These are phyloP conservation scores for Pythium coloratum DNA, from an alignment of 352 stramenopile genomes.

Conservation along the genomic window DNA sequence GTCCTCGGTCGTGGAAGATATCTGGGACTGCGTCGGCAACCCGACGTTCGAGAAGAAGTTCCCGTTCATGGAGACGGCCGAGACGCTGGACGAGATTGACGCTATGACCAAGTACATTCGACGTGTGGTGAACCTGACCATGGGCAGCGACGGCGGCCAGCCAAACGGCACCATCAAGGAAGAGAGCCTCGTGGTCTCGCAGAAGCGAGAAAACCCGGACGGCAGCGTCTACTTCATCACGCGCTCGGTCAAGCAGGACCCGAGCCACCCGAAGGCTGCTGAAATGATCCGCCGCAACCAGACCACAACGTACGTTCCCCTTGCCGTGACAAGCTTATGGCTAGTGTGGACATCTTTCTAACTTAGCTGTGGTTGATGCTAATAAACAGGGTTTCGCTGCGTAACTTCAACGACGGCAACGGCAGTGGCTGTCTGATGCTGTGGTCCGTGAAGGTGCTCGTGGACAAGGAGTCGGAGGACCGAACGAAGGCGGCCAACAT, in stretches of 20 bases:
- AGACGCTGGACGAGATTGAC: slow-evolving; percentile 76
- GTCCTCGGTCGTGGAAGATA: slow-evolving; percentile 62
- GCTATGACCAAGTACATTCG: slow-evolving; percentile 81
- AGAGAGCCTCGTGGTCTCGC: slow-evolving; percentile 70
- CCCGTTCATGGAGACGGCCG: slow-evolving; percentile 72
- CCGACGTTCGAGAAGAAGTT: slow-evolving; percentile 82
- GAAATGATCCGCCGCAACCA: slow-evolving; percentile 78
- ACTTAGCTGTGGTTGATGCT: slow-evolving; percentile 1
- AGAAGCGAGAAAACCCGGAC: slow-evolving; percentile 80
- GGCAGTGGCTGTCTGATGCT: slow-evolving; percentile 68
- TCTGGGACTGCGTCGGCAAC: slow-evolving; percentile 79
- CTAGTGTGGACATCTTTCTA: background rate
- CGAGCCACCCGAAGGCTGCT: slow-evolving; percentile 58
- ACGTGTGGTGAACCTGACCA: slow-evolving; percentile 77
- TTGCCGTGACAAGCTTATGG: background rate
- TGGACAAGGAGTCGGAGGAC: slow-evolving; percentile 77
- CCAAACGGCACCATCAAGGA: slow-evolving; percentile 82
- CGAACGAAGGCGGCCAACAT: slow-evolving; percentile 77
- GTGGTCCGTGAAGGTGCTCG: slow-evolving; percentile 82
- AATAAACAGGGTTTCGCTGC: slow-evolving; percentile 62
- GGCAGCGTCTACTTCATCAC: slow-evolving; percentile 72
- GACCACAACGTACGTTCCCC: slow-evolving; percentile 63
- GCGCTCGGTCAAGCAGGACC: slow-evolving; percentile 65
- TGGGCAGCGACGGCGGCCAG: slow-evolving; percentile 67
- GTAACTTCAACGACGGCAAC: slow-evolving; percentile 77